Percentiles rank a stretch among this genome's conserved stretches.
Conservation (phyloP, 2,329 filamentous ascomycete species). For the Venturia effusa region DNA sequence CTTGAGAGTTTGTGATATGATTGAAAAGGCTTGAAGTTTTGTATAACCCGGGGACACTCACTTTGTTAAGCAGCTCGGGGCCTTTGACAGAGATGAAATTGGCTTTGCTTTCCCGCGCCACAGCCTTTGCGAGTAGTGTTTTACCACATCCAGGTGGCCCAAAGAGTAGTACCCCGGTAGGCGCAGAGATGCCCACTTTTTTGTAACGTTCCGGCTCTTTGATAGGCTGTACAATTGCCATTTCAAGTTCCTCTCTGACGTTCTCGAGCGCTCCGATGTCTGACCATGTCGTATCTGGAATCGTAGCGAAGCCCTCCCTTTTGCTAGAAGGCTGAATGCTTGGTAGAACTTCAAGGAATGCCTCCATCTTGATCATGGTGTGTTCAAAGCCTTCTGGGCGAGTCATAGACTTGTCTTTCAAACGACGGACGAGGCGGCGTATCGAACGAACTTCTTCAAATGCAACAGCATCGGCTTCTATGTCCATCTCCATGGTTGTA, state of each 20-base stretch:
- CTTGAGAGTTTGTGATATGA: neutral
- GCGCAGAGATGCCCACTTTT: conserved; percentile 65
- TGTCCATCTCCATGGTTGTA: conserved; percentile 25
- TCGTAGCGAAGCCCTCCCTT: conserved; percentile 87
- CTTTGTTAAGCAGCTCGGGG: conserved; percentile 87
- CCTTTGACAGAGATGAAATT: conserved; percentile 99
- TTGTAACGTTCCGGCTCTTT: conserved; percentile 67
- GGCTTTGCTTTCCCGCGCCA: conserved; percentile 88
- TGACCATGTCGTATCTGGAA: conserved; percentile 85
- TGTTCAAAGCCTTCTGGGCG: conserved; percentile 43
- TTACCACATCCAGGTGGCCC: conserved; percentile 95
- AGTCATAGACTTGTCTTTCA: conserved; percentile 34
- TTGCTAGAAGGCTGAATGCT: conserved; percentile 71
- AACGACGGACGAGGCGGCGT: conserved; percentile 41
- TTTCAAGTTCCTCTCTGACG: conserved; percentile 72
- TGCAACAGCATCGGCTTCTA: conserved; percentile 12
- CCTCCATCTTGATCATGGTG: conserved; percentile 48
- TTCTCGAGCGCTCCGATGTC: conserved; percentile 76
- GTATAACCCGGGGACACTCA: conserved; percentile 14
- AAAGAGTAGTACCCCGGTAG: conserved; percentile 87
- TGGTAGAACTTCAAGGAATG: conserved; percentile 67
- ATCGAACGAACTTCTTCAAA: conserved; percentile 21
- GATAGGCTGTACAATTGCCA: conserved; percentile 85
- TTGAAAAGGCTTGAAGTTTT: neutral
- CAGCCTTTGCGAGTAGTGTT: conserved; percentile 88